Percentiles rank a stretch among this genome's conserved stretches.
Conservation (phyloP, 2,329 filamentous ascomycete genomes). For the Nemania diffusa region DNA sequence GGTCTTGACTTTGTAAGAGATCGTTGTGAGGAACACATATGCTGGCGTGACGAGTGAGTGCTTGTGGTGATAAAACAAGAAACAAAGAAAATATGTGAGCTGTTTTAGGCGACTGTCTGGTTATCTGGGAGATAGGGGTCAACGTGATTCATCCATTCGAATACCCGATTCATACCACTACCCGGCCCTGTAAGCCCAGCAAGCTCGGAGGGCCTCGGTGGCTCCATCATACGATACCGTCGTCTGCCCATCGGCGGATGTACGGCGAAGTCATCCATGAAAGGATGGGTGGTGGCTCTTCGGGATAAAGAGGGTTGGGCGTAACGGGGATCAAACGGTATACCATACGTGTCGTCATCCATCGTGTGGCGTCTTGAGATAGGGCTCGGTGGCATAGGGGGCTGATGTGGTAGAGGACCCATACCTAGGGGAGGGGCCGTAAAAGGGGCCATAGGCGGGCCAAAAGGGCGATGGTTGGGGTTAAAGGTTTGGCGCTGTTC, state of each 20-base stretch:
- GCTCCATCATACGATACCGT: slow-evolving; percentile 40
- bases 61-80: neutral
- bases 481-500: slow-evolving; percentile 53
- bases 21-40: slow-evolving; percentile 25
- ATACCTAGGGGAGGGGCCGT: slow-evolving; percentile 46
- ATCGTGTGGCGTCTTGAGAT: slow-evolving; percentile 55
- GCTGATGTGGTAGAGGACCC: slow-evolving; percentile 45
- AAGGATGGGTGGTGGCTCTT: slow-evolving; percentile 41
- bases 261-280: slow-evolving; percentile 43
- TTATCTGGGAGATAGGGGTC: slow-evolving; percentile 35
- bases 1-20: slow-evolving; percentile 31
- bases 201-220: slow-evolving; percentile 46
- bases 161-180: slow-evolving; percentile 49
- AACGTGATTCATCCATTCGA: slow-evolving; percentile 48
- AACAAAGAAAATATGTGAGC: neutral
- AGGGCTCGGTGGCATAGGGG: slow-evolving; percentile 44
- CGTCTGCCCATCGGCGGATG: slow-evolving; percentile 39
- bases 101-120: slow-evolving; percentile 33
- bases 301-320: slow-evolving; percentile 46
- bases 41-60: slow-evolving; percentile 14
- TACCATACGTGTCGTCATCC: slow-evolving; percentile 55
- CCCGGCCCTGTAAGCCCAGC: slow-evolving; percentile 48
- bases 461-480: slow-evolving; percentile 43
- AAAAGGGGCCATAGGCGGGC: slow-evolving; percentile 42
- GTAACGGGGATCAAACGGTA: slow-evolving; percentile 45